These are phyloP conservation scores for Eimeria praecox DNA, from an alignment of 169 alveolate species.

Conservation along the genomic window DNA sequence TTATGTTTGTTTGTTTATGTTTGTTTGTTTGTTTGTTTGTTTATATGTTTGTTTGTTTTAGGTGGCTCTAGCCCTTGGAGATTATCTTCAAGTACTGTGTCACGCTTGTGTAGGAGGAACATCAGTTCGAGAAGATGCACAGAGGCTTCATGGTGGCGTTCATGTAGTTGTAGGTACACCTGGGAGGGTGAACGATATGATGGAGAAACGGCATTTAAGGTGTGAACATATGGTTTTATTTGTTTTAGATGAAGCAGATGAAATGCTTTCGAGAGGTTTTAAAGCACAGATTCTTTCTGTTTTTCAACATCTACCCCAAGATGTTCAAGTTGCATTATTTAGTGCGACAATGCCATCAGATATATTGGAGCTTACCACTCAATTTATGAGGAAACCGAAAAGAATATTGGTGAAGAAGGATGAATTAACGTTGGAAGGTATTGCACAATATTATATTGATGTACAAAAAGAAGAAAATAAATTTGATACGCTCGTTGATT, in stretches of 20 bases:
- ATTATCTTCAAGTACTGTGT: constrained; percentile 88
- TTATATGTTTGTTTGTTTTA: neutral
- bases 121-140: constrained; percentile 98
- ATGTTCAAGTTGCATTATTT: constrained; percentile 90
- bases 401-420: constrained; percentile 98
- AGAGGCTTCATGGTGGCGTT: constrained; percentile 97
- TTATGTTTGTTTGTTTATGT: no score
- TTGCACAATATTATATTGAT: constrained; percentile 98
- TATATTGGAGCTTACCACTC: constrained; percentile 96
- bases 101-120: constrained; percentile 99
- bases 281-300: constrained; percentile 89
- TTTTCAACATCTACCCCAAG: constrained; percentile 90
- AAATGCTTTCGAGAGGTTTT: constrained; percentile 99
- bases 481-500: constrained; percentile 96
- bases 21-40: no score
- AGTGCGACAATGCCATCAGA: constrained; percentile 99
- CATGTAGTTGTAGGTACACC: constrained; percentile 99
- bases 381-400: constrained; percentile 98
- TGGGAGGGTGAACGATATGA: constrained; percentile 99
- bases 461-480: constrained; percentile 99
- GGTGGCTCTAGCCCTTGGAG: constrained; percentile 90
- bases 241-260: constrained; percentile 99
- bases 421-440: constrained; percentile 98
- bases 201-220: constrained; percentile 87
- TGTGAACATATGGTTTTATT: constrained; percentile 96